Evolutionary conservation across 2,329 filamentous ascomycete species (phyloP).

Genomic region (Apiospora pterosperma): DNA sequence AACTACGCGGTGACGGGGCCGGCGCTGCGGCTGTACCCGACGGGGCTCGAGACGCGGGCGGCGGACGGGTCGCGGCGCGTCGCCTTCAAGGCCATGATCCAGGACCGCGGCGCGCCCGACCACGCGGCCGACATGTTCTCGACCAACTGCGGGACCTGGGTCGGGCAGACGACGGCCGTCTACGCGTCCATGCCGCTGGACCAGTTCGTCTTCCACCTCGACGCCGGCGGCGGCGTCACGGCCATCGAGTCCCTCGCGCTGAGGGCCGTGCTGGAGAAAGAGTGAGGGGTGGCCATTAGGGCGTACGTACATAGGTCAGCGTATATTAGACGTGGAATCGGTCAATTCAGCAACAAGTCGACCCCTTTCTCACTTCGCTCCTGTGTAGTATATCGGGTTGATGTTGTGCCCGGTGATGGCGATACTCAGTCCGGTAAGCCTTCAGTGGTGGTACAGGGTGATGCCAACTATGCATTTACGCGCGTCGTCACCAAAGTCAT

Average conservation of each 20-base stretch:
- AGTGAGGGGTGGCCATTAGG: neutral
- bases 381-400: too few relatives aligned
- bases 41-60: constrained; percentile 18
- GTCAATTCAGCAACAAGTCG: too few relatives aligned
- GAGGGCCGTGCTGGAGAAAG: constrained; percentile 16
- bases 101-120: constrained; percentile 19
- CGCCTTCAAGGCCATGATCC: constrained; percentile 25
- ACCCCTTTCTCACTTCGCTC: too few relatives aligned
- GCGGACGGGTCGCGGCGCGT: constrained; percentile 10
- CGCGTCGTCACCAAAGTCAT: too few relatives aligned
- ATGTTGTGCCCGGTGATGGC: too few relatives aligned
- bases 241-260: constrained; percentile 23
- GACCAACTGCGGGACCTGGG: constrained; percentile 27
- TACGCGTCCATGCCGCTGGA: constrained; percentile 26
- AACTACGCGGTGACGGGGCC: constrained; percentile 13
- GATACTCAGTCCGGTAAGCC: too few relatives aligned
- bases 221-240: constrained; percentile 14
- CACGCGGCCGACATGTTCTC: constrained; percentile 21
- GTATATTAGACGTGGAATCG: too few relatives aligned
- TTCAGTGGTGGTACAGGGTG: too few relatives aligned
- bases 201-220: constrained; percentile 25
- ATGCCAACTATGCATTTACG: too few relatives aligned
- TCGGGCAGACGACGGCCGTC: constrained; percentile 21
- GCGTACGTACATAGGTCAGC: too few relatives aligned
- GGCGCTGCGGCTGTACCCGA: constrained; percentile 24